A percentile compares a stretch with the other conserved stretches of the same genome.
Conservation (phyloP, 768 basidiomycete genomes). For the Omphalotus guepiniiformis region DNA sequence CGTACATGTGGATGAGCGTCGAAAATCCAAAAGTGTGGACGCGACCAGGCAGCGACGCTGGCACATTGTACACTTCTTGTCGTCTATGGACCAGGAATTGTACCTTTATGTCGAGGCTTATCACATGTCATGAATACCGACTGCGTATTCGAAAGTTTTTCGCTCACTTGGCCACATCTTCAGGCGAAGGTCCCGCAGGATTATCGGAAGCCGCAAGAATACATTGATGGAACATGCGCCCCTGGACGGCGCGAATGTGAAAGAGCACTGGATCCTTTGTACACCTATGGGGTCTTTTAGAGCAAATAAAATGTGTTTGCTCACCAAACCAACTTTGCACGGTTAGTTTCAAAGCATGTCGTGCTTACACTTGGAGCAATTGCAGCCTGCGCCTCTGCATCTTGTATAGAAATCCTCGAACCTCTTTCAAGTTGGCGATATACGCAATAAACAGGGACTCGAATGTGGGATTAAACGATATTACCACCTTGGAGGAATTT, state of each 20-base stretch:
- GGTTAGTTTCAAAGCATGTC: conserved; percentile 32
- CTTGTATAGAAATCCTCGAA: conserved; percentile 74
- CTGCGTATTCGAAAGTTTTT: conserved; percentile 4
- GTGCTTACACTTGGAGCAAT: conserved; percentile 60
- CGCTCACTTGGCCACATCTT: conserved; percentile 42
- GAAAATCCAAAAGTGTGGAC: too few relatives aligned
- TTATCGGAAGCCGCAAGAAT: conserved; percentile 51
- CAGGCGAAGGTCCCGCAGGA: conserved; percentile 41
- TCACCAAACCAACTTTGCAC: conserved; percentile 29
- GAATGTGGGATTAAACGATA: too few relatives aligned
- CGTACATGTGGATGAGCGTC: too few relatives aligned
- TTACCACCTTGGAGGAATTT: too few relatives aligned
- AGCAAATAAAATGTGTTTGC: conserved; percentile 52
- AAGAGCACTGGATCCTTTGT: conserved; percentile 55
- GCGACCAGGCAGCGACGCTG: too few relatives aligned
- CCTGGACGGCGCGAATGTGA: conserved; percentile 57
- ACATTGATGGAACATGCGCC: conserved; percentile 52
- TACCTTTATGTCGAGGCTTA: neutral
- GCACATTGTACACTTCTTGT: neutral
- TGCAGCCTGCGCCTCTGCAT: conserved; percentile 88
- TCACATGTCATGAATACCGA: neutral
- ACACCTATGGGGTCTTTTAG: conserved; percentile 22
- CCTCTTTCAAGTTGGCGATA: conserved; percentile 66
- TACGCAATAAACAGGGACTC: too few relatives aligned
- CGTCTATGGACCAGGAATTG: neutral